Percentiles rank a stretch among this genome's conserved stretches.
These are phyloP conservation scores for Funneliformis geosporum DNA, from an alignment of 192 early-diverging fungal species.

Conservation along the genomic window DNA sequence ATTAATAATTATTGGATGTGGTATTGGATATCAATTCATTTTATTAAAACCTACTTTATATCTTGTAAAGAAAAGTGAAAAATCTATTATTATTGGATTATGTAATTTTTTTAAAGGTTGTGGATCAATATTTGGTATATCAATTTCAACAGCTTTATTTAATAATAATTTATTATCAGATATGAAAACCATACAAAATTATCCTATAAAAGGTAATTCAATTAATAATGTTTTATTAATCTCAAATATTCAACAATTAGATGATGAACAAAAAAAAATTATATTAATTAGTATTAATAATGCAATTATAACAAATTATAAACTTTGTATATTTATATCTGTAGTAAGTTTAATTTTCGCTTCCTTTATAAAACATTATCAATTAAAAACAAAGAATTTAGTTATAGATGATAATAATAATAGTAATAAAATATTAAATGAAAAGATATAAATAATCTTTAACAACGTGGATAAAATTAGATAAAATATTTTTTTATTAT, in stretches of 20 bases:
- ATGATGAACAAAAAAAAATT: background rate
- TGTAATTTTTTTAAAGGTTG: conserved; percentile 25
- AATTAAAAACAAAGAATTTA: background rate
- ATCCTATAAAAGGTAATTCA: background rate
- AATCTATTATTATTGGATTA: background rate
- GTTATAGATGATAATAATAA: background rate
- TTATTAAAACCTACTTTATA: background rate
- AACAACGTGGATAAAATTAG: no score
- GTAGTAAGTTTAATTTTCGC: conserved; percentile 11
- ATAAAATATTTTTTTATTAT: background rate
- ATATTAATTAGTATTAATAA: conserved; percentile 2
- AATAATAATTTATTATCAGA: conserved; percentile 10
- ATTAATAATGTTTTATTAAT: background rate
- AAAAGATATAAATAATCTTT: background rate
- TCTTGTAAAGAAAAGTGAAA: background rate
- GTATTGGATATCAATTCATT: conserved; percentile 10
- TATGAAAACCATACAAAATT: background rate
- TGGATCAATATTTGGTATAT: conserved; percentile 13
- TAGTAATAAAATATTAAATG: background rate
- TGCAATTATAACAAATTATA: background rate
- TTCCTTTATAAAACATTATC: conserved; percentile 11
- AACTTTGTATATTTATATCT: conserved; percentile 8
- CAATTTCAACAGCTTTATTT: conserved; percentile 25
- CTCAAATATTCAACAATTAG: background rate
- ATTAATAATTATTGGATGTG: conserved; percentile 16